Evolutionary conservation across 108 stramenopile genomes (phyloP).

Genomic region (Cylindrotheca fusiformis): DNA sequence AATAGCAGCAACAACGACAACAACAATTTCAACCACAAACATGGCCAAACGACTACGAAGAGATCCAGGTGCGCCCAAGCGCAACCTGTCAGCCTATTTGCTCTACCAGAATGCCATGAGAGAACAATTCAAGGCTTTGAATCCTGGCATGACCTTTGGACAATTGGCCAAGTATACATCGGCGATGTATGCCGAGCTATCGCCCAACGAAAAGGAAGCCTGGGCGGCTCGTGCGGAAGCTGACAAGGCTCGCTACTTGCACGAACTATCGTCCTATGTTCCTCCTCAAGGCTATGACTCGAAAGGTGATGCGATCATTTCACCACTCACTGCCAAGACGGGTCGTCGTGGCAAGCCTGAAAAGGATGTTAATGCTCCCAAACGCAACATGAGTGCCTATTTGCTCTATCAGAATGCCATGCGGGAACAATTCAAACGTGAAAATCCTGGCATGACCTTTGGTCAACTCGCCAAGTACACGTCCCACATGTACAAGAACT

Average conservation of each 20-base stretch:
- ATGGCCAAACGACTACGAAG: conserved; percentile 44
- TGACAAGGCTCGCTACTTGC: conserved; percentile 81
- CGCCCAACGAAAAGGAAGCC: conserved; percentile 68
- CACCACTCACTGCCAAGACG: conserved; percentile 41
- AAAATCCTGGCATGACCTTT: conserved; percentile 63
- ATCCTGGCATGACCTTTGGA: too few species aligned
- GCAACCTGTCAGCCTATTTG: conserved; percentile 84
- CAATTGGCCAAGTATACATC: conserved; percentile 81
- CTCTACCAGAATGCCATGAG: conserved; percentile 82
- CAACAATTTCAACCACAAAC: conserved; percentile 1
- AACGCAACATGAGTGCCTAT: too few species aligned
- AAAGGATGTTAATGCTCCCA: conserved; percentile 86
- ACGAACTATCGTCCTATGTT: conserved; percentile 67
- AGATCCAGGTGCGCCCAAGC: conserved; percentile 79
- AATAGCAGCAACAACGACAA: too few species aligned
- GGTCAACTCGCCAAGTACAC: too few species aligned
- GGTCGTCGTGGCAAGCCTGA: conserved; percentile 52
- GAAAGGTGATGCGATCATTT: conserved; percentile 72
- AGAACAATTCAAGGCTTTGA: conserved; percentile 76
- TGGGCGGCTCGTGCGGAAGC: too few species aligned
- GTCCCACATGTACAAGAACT: too few species aligned
- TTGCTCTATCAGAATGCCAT: conserved; percentile 62
- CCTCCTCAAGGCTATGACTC: conserved; percentile 79
- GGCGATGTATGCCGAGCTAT: conserved; percentile 82
- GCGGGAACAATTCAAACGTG: conserved; percentile 81